Evolutionary conservation across 2,329 filamentous ascomycete genomes (phyloP).

Genomic region (Canariomyces notabilis): DNA sequence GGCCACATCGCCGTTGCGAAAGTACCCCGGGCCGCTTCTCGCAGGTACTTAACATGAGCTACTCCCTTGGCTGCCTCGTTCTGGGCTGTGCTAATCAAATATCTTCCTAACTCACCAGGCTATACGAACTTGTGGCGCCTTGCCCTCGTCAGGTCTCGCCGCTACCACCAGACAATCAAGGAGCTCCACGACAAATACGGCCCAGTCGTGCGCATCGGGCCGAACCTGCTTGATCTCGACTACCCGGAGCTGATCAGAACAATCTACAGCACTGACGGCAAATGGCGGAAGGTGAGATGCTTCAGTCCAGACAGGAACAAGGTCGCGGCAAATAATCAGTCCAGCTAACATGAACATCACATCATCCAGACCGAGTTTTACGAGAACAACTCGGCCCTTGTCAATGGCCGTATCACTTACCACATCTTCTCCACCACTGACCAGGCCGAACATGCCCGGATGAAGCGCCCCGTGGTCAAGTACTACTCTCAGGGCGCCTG

Average conservation of each 20-base stretch:
- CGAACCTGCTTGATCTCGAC: conserved; percentile 47
- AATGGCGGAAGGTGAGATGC: conserved; percentile 26
- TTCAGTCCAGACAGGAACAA: not conserved
- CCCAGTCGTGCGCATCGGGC: conserved; percentile 33
- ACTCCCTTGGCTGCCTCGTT: not conserved
- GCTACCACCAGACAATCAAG: conserved; percentile 27
- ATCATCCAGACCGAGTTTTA: conserved; percentile 34
- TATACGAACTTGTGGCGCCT: conserved; percentile 34
- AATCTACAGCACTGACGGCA: conserved; percentile 30
- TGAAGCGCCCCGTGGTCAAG: conserved; percentile 35
- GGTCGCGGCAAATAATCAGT: not conserved
- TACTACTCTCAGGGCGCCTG: conserved; percentile 29
- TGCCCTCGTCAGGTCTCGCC: conserved; percentile 18
- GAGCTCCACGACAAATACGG: conserved; percentile 34
- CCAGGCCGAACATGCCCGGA: conserved; percentile 28
- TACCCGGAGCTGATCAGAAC: conserved; percentile 44
- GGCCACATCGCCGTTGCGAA: conserved; percentile 27
- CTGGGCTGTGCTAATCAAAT: not conserved
- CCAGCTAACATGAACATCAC: not conserved
- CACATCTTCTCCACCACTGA: conserved; percentile 36
- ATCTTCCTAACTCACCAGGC: conserved; percentile 12
- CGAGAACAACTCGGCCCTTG: conserved; percentile 30
- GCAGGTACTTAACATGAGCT: conserved; percentile 16
- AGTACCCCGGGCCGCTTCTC: conserved; percentile 30
- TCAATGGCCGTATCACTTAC: conserved; percentile 32